phyloP scores from a whole-genome alignment of 2,329 filamentous ascomycete species.

The Alternaria conjuncta region DNA sequence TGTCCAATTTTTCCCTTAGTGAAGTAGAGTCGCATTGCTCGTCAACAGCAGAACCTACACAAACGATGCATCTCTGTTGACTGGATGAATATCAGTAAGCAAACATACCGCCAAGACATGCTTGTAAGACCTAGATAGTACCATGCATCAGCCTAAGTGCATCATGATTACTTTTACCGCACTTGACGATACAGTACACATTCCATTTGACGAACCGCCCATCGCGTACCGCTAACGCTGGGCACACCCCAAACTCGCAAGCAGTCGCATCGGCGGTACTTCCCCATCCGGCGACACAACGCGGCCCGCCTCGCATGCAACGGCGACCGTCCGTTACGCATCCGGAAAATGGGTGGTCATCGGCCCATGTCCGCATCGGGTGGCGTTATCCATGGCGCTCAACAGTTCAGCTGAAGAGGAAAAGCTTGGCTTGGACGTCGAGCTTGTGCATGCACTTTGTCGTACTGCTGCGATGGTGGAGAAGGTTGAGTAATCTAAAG shows the following conservation, averaged over 20 bases:
- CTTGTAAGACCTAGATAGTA: background rate
- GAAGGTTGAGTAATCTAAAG: background rate
- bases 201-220: background rate
- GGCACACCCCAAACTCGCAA: background rate
- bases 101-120: background rate
- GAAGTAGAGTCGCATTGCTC: background rate
- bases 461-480: background rate
- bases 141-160: background rate
- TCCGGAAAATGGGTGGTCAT: background rate
- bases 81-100: background rate
- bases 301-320: background rate
- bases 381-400: constrained; percentile 2
- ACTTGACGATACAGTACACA: background rate
- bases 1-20: background rate
- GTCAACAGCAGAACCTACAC: background rate
- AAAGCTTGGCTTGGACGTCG: constrained; percentile 3
- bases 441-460: background rate
- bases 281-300: background rate
- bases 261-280: background rate
- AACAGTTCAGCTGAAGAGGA: constrained; percentile 3
- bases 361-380: background rate
- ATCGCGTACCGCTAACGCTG: background rate
- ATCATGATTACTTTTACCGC: background rate
- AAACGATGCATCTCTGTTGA: background rate
- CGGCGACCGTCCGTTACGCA: background rate